Evolutionary conservation across 345 rosid genomes (phyloP).

Genomic region (Iberis pinnata): DNA sequence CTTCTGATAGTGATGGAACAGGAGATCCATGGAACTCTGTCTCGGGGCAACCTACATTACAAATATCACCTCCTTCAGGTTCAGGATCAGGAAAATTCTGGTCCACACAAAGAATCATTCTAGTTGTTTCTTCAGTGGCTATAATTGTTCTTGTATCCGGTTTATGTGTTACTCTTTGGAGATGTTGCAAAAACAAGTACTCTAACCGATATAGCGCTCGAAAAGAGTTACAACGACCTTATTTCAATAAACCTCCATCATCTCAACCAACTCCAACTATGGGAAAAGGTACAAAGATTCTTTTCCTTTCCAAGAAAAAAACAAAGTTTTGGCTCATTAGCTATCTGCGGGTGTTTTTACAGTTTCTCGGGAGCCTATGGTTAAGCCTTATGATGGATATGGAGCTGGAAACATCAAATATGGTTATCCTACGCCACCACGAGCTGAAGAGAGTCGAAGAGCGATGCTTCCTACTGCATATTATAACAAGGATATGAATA

Average conservation of each 20-base stretch:
- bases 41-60: slow-evolving; percentile 34
- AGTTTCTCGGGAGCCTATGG: slow-evolving; percentile 41
- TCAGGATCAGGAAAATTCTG: slow-evolving; percentile 34
- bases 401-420: slow-evolving; percentile 35
- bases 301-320: background rate
- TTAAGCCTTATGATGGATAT: slow-evolving; percentile 37
- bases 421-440: slow-evolving; percentile 29
- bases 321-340: slow-evolving; percentile 10
- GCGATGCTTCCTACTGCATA: slow-evolving; percentile 32
- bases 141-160: slow-evolving; percentile 36
- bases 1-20: slow-evolving; percentile 24
- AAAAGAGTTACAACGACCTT: slow-evolving; percentile 29
- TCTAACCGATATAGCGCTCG: slow-evolving; percentile 26
- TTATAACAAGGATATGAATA: slow-evolving; percentile 24
- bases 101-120: slow-evolving; percentile 34
- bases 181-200: slow-evolving; percentile 40
- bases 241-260: slow-evolving; percentile 36
- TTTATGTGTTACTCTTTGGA: slow-evolving; percentile 40
- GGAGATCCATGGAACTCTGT: slow-evolving; percentile 26
- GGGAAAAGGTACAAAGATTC: slow-evolving; percentile 43
- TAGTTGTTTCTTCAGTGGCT: slow-evolving; percentile 41
- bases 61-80: slow-evolving; percentile 34
- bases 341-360: slow-evolving; percentile 9
- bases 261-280: slow-evolving; percentile 20
- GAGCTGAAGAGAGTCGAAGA: slow-evolving; percentile 31